Base-by-base conservation (phyloP, 495 filamentous ascomycete species). In the Hypomontagnella monticulosa region DNA sequence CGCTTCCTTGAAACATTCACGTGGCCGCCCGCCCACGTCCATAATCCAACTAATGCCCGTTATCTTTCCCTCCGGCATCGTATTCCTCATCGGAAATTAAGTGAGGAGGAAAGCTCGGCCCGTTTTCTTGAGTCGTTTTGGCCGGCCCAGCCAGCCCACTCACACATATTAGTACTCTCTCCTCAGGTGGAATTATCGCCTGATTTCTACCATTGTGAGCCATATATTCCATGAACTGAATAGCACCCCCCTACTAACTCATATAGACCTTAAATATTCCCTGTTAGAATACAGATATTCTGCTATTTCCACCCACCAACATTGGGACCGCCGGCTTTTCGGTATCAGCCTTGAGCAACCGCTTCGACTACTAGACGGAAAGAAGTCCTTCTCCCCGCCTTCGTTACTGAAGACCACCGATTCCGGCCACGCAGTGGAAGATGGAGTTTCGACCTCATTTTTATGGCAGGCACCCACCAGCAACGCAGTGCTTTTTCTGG, bases 101-200 rank as follows among this genome's bases (percentile, higher is more conserved):
- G 81, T 41, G 80, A 83, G 66, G 80, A 88, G 55, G 81, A 93
- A 76, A 81, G 88, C 44, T 88, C 91, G 6, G 76, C 89, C 14
- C 85, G 87, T 54, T 88, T 91, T 33, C 76, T 95, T 10, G 92
- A 97, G 74, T 87, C 89, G 0, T 96, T 93, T 71, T 97, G 90
- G 80, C 92, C 93, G 7, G 73, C 81, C 4, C 78, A 87, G 57
- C 80, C 85, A 10, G 66, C 68, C 0, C 63, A 84, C 44, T 87
- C 88, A 2, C 91, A 96, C 74, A 83, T 96, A 8, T 81, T 97
- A 23, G 71, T 96, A 15, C 81, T 97, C 2, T 92, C 91, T 11
- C 86, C 93, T 0, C 87, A 93, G 67, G 83, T 80, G 4, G 87
- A 97, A 69, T 69, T 97, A 2, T 89, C 89, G 2, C 87, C 87